phyloP scores from a whole-genome alignment of 495 filamentous ascomycete species.

The Sphaerosporella brunnea region DNA sequence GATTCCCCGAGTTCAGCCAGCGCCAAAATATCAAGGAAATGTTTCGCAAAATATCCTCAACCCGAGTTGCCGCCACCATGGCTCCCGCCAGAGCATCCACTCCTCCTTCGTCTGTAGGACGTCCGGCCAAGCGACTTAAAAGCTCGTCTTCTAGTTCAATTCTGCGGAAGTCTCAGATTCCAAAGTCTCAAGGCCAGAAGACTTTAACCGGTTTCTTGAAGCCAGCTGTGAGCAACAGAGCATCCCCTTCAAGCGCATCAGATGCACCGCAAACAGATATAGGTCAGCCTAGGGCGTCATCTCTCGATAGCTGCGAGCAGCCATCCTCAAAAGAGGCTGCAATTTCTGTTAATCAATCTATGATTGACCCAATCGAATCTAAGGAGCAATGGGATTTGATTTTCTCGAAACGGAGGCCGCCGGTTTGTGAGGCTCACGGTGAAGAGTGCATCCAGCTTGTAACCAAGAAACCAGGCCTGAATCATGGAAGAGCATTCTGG shows the following conservation, averaged over 20 bases:
- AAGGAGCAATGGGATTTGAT: constrained; percentile 79
- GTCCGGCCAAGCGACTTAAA: background rate
- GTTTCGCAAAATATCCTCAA: constrained; percentile 38
- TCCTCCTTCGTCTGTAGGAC: no score
- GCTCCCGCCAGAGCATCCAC: constrained; percentile 6
- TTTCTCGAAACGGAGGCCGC: constrained; percentile 54
- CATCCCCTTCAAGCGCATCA: constrained; percentile 26
- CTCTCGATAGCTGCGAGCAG: no score
- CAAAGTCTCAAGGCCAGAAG: constrained; percentile 39
- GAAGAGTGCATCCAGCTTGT: constrained; percentile 66
- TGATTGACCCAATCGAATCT: constrained; percentile 26
- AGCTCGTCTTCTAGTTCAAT: constrained; percentile 1
- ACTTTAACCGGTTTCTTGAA: constrained; percentile 75
- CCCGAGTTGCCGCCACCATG: constrained; percentile 5
- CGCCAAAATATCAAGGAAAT: constrained; percentile 81
- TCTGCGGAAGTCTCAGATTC: constrained; percentile 9
- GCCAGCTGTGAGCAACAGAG: background rate
- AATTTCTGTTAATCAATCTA: constrained; percentile 3
- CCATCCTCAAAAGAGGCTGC: constrained; percentile 4
- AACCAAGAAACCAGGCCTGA: constrained; percentile 75
- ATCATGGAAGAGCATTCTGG: constrained; percentile 37
- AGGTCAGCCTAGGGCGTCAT: no score
- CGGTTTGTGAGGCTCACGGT: constrained; percentile 63
- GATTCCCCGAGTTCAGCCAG: constrained; percentile 74
- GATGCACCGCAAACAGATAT: no score